phyloP scores from a whole-genome alignment of 352 stramenopile species.

The Pythium volutum region DNA sequence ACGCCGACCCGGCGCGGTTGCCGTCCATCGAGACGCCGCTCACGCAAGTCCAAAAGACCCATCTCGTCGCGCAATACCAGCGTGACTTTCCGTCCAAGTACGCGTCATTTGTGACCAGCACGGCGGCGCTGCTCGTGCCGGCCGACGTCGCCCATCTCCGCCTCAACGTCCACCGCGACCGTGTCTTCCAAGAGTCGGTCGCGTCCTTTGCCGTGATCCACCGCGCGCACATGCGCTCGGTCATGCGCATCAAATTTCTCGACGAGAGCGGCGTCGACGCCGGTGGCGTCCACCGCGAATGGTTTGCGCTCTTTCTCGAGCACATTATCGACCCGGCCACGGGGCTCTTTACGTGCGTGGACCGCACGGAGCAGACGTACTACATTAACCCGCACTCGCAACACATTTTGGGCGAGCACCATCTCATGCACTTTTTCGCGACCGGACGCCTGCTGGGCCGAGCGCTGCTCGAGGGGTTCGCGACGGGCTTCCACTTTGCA shows the following conservation, averaged over 20 bases:
- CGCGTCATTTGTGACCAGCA: slow-evolving; percentile 30
- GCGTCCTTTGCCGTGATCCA: slow-evolving; percentile 30
- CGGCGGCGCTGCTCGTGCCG: slow-evolving; percentile 23
- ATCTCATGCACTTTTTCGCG: slow-evolving; percentile 31
- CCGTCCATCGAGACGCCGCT: slow-evolving; percentile 12
- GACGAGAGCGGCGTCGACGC: slow-evolving; percentile 58
- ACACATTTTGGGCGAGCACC: slow-evolving; percentile 25
- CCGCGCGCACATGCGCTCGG: slow-evolving; percentile 26
- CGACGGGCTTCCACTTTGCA: slow-evolving; percentile 88
- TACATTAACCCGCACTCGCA: slow-evolving; percentile 35
- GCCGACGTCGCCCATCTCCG: slow-evolving; percentile 20
- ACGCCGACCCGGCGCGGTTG: slow-evolving; percentile 16
- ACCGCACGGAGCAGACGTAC: slow-evolving; percentile 32
- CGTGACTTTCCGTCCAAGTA: slow-evolving; percentile 38
- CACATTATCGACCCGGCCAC: slow-evolving; percentile 25
- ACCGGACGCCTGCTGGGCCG: slow-evolving; percentile 29
- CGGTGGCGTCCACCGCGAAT: slow-evolving; percentile 61
- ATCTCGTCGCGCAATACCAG: slow-evolving; percentile 12
- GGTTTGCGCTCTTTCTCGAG: slow-evolving; percentile 52
- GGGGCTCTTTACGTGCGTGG: slow-evolving; percentile 31
- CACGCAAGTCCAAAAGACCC: slow-evolving; percentile 4
- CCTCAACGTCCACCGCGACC: slow-evolving; percentile 28
- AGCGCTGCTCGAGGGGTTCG: slow-evolving; percentile 63
- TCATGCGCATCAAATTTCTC: slow-evolving; percentile 56
- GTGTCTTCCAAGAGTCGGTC: slow-evolving; percentile 35